A percentile compares a stretch with the other conserved stretches of the same genome.
Evolutionary conservation across 768 basidiomycete genomes (phyloP).

Genomic region (Omphalotus guepiniiformis): DNA sequence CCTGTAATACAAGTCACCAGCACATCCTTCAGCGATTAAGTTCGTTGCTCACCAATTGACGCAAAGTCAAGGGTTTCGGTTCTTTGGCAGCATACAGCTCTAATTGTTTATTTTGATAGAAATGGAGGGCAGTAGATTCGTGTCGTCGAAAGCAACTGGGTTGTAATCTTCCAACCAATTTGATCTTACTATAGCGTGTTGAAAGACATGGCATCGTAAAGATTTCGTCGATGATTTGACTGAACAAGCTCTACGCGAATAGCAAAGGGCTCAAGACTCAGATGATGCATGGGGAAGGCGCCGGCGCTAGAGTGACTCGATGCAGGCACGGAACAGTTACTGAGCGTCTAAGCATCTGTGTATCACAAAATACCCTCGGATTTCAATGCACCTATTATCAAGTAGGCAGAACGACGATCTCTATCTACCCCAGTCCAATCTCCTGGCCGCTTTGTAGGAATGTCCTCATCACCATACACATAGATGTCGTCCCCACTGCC

Average conservation of each 20-base stretch:
- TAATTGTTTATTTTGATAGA: slow-evolving; percentile 81
- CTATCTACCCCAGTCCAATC: slow-evolving; percentile 80
- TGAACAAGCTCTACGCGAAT: too few relatives aligned
- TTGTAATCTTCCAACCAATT: neutral
- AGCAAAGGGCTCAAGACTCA: too few relatives aligned
- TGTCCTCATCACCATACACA: slow-evolving; percentile 55
- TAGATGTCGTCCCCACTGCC: slow-evolving; percentile 51
- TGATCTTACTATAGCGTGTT: neutral
- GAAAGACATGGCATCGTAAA: slow-evolving; percentile 7
- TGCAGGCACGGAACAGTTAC: neutral
- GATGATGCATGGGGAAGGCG: neutral
- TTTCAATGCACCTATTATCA: slow-evolving; percentile 73
- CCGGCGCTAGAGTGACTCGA: slow-evolving; percentile 3
- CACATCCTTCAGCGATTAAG: slow-evolving; percentile 1
- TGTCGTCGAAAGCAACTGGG: neutral
- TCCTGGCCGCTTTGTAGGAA: slow-evolving; percentile 40
- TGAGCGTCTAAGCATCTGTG: neutral
- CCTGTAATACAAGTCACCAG: slow-evolving; percentile 34
- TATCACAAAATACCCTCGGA: slow-evolving; percentile 66
- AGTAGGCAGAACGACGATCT: slow-evolving; percentile 73
- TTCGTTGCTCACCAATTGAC: slow-evolving; percentile 61
- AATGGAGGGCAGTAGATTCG: slow-evolving; percentile 47
- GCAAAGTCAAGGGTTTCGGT: slow-evolving; percentile 66
- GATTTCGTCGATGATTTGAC: too few relatives aligned
- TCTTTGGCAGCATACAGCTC: slow-evolving; percentile 76